phyloP scores from a whole-genome alignment of 441 rosid species.

The Pelargonium myrrhifolium region DNA sequence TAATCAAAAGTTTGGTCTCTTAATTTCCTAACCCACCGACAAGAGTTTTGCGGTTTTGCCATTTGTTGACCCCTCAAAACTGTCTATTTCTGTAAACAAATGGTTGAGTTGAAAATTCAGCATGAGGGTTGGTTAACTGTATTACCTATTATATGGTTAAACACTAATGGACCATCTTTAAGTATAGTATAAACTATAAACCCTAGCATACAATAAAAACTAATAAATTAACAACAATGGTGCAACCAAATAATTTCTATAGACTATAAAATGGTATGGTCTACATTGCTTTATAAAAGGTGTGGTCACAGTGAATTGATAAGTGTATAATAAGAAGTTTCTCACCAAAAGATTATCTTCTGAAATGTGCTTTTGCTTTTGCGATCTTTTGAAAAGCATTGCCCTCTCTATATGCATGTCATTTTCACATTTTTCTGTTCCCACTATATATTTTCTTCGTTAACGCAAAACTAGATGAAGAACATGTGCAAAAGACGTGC shows the following conservation, averaged over 20 bases:
- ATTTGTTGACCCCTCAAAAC: background rate
- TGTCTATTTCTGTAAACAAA: background rate
- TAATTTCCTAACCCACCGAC: background rate
- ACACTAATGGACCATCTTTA: no score
- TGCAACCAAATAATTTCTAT: background rate
- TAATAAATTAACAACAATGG: background rate
- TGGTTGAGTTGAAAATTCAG: background rate
- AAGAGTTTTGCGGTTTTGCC: background rate
- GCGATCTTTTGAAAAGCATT: conserved; percentile 31
- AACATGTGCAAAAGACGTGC: background rate
- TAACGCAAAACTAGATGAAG: background rate
- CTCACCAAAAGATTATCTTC: conserved; percentile 30
- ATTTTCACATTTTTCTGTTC: conserved; percentile 24
- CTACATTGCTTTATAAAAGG: conserved; percentile 34
- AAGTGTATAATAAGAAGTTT: conserved; percentile 39
- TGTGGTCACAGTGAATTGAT: conserved; percentile 30
- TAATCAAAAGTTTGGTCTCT: background rate
- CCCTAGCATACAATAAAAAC: background rate
- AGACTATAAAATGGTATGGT: conserved; percentile 1
- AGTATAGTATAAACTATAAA: background rate
- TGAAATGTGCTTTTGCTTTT: conserved; percentile 26
- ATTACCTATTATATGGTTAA: background rate
- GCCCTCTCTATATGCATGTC: conserved; percentile 20
- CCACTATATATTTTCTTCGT: conserved; percentile 18
- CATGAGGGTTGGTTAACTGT: background rate